Evolutionary conservation across 495 filamentous ascomycete species (phyloP), one percentile per base, ranked within the genome.

Genomic region (Talaromyces stipitatus): DNA sequence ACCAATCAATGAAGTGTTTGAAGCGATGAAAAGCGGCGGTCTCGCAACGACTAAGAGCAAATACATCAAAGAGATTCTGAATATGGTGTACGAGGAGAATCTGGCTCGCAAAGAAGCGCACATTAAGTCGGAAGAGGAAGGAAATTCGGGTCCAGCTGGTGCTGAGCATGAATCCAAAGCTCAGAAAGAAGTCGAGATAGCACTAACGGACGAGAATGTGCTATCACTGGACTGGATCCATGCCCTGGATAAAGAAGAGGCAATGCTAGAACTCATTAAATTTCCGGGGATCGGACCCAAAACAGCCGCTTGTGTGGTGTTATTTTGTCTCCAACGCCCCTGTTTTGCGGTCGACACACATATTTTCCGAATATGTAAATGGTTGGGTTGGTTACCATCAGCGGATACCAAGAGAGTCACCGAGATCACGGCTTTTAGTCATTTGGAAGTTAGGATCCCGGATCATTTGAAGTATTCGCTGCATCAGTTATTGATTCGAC

Each of bases 201-300:
- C 72, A 16, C 78, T 76, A 24, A 78, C 79, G 0, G 74, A 85
- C 4, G 68, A 83, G 18, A 73, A 82, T 50, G 66, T 84, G 46
- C 72, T 90, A 11, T 86, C 87, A 0, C 79, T 97, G 12, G 89
- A 97, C 58, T 84, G 95, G 66, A 70, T 96, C 14, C 88, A 88
- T 59, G 72, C 72, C 12, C 70, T 95, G 55, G 67, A 72, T 18
- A 84, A 79, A 11, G 78, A 89, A 16, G 79, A 89, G 24, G 90
- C 85, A 0, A 87, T 96, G 80, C 71, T 72, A 8, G 82, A 86
- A 55, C 77, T 97, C 32, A 80, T 84, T 50, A 85, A 80, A 54
- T 94, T 86, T 46, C 87, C 87, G 2, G 94, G 92, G 3, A 89
- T 97, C 58, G 94, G 92, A 0, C 85, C 89, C 54, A 98, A 98